Conservation (phyloP, 2,329 filamentous ascomycete genomes). For the Aspergillus thermomutatus region DNA sequence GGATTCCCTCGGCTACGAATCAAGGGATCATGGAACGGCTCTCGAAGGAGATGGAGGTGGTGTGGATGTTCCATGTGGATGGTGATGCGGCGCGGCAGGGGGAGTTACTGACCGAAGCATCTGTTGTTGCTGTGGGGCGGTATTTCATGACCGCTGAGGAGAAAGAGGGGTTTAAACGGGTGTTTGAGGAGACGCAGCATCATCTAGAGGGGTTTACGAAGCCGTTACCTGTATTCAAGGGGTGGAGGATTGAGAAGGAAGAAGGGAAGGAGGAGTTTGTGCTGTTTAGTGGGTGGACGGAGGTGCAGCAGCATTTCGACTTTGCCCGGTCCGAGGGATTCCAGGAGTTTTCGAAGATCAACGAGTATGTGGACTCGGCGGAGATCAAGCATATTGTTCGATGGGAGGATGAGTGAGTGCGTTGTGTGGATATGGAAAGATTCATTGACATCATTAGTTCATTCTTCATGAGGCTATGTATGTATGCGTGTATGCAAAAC, state of each 20-base stretch:
- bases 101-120: conserved; percentile 25
- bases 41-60: conserved; percentile 36
- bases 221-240: conserved; percentile 29
- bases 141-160: conserved; percentile 26
- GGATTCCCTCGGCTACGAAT: conserved; percentile 43
- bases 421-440: background rate
- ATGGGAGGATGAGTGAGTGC: background rate
- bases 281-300: conserved; percentile 39
- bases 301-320: conserved; percentile 30
- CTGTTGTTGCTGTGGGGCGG: conserved; percentile 32
- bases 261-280: conserved; percentile 41
- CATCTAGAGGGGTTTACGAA: conserved; percentile 26
- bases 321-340: conserved; percentile 36
- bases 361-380: conserved; percentile 16
- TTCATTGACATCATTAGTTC: background rate
- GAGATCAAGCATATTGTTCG: conserved; percentile 26
- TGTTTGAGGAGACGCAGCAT: conserved; percentile 23
- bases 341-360: conserved; percentile 23
- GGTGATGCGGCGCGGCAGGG: conserved; percentile 17
- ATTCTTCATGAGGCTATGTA: background rate
- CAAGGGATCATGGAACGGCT: conserved; percentile 37
- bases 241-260: conserved; percentile 40
- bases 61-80: conserved; percentile 45
- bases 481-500: background rate
- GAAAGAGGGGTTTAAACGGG: conserved; percentile 24